Base-by-base conservation (phyloP, 495 filamentous ascomycete species). In the Penicillium crystallinum region DNA sequence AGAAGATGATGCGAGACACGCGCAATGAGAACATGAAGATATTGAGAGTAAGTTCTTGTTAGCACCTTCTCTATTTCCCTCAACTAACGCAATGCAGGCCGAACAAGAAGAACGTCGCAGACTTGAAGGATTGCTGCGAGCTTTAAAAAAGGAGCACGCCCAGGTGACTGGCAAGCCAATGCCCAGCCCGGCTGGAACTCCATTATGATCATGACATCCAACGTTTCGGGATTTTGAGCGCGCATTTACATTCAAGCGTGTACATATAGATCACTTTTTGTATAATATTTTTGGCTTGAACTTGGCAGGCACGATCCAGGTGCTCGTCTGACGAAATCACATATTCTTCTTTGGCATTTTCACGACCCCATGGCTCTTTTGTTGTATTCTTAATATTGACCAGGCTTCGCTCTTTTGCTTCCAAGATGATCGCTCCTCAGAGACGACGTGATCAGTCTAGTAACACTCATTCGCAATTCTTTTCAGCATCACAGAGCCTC, bases 1-100 rank as follows among this genome's bases (percentile, higher is more conserved):
- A 88, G 76, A 90, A 89, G 75, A 91, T 92, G 88, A 92, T 91
- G 88, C 77, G 85, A 46, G 88, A 91, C 57, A 87, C 85, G 50
- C 82, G 86, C 41, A 76, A 78, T 14, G 88, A 92, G 59, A 83
- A 83, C 53, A 73, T 82, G 65, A 88, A 79, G 72, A 74, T 78
- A 44, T 63, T 91, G 33, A 84, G 79, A 76, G 88, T 90, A 62
- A 65, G 81, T 77, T 53, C 15, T 36, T 48, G 19, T 36, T 37
- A 21, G n/a, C 15, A 43, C 43, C 23, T 40, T 42, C 17, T 30
- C 43, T 50, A 45, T 41, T 1, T 49, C 12, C 35, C 42, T 58
- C 52, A 55, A 58, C 60, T 60, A 50, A 65, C 41, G 39, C n/a
- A 11, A 14, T 30, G 37, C 53, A 89, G 86, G 77, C 76, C 45